Evolutionary conservation across 768 basidiomycete genomes (phyloP), one percentile per base, ranked within the genome.

Genomic region (Tricholoma sp.): DNA sequence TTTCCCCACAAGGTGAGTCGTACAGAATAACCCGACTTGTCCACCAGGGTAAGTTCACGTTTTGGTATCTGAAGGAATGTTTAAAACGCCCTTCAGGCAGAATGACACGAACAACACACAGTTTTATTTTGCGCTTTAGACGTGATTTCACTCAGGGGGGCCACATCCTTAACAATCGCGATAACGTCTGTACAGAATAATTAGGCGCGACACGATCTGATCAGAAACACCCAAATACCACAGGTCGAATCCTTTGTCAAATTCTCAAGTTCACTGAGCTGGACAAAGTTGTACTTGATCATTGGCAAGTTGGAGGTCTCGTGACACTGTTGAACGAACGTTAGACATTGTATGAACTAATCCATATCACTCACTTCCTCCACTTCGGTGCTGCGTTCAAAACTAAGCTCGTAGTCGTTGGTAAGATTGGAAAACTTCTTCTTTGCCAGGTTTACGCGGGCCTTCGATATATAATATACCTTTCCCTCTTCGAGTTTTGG

Each of bases 1-100:
- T 89, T 93, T 20, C 96, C 97, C 97, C 96, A 99, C 31, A 98
- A 76, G 3, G 96, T 99, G 61, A 98, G 68, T 33, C 92, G 83
- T 39, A 92, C 86, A 13, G 86, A 82, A 64, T 75, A 91, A 34
- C 80, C 80, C 6, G 92, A 88, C 58, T 81, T 82, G 68, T 99
- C 96, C 11, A 94, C 95, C 33, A 99, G 72, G 0, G 82, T 87
- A 51, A 99, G 73, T 44, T 99, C 96, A 45, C 96, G 87, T 71
- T 98, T 98, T 32, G 81, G 77, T 56, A 94, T 80, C 91, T 96
- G 61, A 15, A 52, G 49, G 42, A 57, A 18, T 44, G 41, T 32
- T 28, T 28, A 52, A 28, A 56, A 50, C 55, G 57, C 59, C 29
- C 48, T 20, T 37, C 50, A n/a, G 36, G 34, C 18, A 31, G 24